Evolutionary conservation across 805 yeast species (phyloP).

Genomic region (Hanseniaspora nectarophila): DNA sequence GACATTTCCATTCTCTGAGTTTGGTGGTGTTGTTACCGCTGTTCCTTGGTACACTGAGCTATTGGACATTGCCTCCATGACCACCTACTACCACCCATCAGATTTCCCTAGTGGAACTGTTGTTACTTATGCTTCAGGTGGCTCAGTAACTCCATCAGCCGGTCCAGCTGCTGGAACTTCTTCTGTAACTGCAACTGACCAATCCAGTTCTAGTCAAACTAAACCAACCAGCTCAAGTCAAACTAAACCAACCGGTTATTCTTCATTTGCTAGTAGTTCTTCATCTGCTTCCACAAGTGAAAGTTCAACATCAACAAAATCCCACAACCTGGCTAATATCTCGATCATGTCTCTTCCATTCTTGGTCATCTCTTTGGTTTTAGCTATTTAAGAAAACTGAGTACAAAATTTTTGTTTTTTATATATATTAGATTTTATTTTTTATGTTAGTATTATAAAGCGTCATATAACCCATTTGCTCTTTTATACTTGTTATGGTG

Average conservation of each 20-base stretch:
- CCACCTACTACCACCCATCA: slow-evolving; percentile 24
- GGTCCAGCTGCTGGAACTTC: not conserved
- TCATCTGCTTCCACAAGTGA: not conserved
- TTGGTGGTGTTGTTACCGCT: slow-evolving; percentile 28
- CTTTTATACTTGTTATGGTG: not conserved
- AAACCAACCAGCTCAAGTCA: not conserved
- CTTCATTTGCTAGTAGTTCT: not conserved
- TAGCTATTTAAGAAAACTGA: not conserved
- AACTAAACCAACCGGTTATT: not conserved
- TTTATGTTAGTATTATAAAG: not conserved
- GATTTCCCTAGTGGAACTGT: slow-evolving; percentile 17
- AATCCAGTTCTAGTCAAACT: not conserved
- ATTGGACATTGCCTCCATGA: slow-evolving; percentile 18
- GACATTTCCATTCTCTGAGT: slow-evolving; percentile 30
- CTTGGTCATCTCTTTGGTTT: not conserved
- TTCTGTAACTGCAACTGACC: not conserved
- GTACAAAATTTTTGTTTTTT: not conserved
- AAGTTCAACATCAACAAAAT: not conserved
- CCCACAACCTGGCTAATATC: not conserved
- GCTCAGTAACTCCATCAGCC: not conserved
- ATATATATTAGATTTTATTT: not conserved
- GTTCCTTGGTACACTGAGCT: slow-evolving; percentile 27
- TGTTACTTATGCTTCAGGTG: not conserved
- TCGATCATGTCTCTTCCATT: not conserved
- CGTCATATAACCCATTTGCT: not conserved